phyloP scores from a whole-genome alignment of 2,329 filamentous ascomycete genomes.

The Sarocladium oryzae region DNA sequence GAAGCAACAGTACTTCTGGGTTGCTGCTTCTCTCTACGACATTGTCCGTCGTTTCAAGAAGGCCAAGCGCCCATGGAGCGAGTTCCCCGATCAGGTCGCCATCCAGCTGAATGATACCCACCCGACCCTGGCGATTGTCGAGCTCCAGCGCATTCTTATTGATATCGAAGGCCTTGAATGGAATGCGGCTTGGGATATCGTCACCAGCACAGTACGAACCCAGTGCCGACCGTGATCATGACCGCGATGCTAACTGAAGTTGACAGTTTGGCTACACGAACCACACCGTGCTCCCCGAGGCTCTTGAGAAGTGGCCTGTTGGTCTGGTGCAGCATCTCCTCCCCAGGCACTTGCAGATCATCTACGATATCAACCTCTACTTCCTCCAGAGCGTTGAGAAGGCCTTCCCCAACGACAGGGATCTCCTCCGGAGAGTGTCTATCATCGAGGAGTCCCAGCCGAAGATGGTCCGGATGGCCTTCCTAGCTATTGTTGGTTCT shows the following conservation, averaged over 20 bases:
- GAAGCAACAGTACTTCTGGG: constrained; percentile 99
- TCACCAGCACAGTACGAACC: constrained; percentile 54
- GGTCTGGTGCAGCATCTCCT: constrained; percentile 86
- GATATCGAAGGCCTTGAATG: constrained; percentile 88
- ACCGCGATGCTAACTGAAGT: too few species aligned
- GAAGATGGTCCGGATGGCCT: constrained; percentile 98
- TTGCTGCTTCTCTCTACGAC: constrained; percentile 90
- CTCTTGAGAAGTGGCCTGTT: constrained; percentile 97
- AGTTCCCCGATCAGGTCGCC: constrained; percentile 90
- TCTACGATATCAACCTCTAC: constrained; percentile 94
- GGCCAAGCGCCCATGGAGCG: constrained; percentile 80
- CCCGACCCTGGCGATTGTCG: constrained; percentile 91
- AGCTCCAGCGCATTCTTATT: constrained; percentile 85
- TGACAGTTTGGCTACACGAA: constrained; percentile 98
- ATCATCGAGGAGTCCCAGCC: constrained; percentile 96
- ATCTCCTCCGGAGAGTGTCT: constrained; percentile 80
- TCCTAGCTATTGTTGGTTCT: constrained; percentile 87
- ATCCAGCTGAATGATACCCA: constrained; percentile 99
- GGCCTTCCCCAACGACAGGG: constrained; percentile 80
- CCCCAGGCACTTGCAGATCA: constrained; percentile 91
- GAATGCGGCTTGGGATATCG: constrained; percentile 85
- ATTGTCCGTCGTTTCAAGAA: constrained; percentile 99
- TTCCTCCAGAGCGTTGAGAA: constrained; percentile 91
- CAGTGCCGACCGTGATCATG: not conserved
- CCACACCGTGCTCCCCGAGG: constrained; percentile 94